Evolutionary conservation across 208 protist species (phyloP).

Genomic region (Naegleria gruberi): DNA sequence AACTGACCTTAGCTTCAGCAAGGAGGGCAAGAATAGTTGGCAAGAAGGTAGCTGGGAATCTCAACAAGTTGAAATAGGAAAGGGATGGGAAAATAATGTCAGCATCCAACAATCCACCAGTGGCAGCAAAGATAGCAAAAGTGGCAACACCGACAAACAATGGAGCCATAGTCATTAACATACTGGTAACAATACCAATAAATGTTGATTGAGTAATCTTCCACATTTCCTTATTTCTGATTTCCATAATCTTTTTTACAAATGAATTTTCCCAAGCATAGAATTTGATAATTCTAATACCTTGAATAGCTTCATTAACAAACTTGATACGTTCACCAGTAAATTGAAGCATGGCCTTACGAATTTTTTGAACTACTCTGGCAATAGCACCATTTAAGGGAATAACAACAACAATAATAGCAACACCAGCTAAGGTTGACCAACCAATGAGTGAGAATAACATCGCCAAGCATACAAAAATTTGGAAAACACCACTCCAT

Average conservation of each 20-base stretch:
- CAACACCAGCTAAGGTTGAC: slow-evolving; percentile 36
- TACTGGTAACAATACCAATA: slow-evolving; percentile 40
- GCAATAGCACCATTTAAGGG: slow-evolving; percentile 34
- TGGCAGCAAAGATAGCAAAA: slow-evolving; percentile 49
- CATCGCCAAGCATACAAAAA: slow-evolving; percentile 23
- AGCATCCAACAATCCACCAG: slow-evolving; percentile 55
- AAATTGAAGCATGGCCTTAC: slow-evolving; percentile 11
- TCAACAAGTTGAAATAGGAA: slow-evolving; percentile 70
- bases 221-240: slow-evolving; percentile 50
- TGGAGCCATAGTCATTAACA: slow-evolving; percentile 43
- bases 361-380: slow-evolving; percentile 23
- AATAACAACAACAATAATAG: slow-evolving; percentile 41
- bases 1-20: slow-evolving; percentile 40
- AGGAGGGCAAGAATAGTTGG: slow-evolving; percentile 39
- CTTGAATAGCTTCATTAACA: slow-evolving; percentile 27
- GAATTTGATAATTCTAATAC: slow-evolving; percentile 34
- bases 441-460: slow-evolving; percentile 23
- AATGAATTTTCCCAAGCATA: slow-evolving; percentile 27
- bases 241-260: neutral
- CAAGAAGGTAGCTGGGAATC: slow-evolving; percentile 38
- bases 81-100: slow-evolving; percentile 68
- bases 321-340: slow-evolving; percentile 33
- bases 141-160: slow-evolving; percentile 53
- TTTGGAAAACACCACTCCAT: slow-evolving; percentile 45
- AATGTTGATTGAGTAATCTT: neutral